Evolutionary conservation across 2,329 filamentous ascomycete genomes (phyloP).

Genomic region (Pseudonectria buxi): DNA sequence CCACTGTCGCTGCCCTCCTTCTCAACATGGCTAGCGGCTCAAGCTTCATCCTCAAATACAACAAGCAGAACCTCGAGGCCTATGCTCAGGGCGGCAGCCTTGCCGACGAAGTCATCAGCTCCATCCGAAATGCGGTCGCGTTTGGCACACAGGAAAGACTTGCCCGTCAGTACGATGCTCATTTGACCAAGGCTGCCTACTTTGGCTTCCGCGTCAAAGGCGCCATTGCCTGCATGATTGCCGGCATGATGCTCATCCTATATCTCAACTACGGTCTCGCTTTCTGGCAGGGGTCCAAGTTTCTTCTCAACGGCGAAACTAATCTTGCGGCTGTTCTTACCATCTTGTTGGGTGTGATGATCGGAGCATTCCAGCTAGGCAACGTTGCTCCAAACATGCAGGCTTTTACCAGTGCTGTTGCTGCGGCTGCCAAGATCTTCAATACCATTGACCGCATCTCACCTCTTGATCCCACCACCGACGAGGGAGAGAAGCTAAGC

Average conservation of each 20-base stretch:
- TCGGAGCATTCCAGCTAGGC: slow-evolving; percentile 85
- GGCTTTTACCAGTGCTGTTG: slow-evolving; percentile 76
- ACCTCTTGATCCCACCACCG: slow-evolving; percentile 69
- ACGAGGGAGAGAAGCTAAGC: slow-evolving; percentile 65
- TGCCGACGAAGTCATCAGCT: slow-evolving; percentile 91
- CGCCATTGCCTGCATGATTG: slow-evolving; percentile 70
- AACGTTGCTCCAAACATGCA: slow-evolving; percentile 81
- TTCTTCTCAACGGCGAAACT: slow-evolving; percentile 60
- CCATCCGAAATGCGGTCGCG: slow-evolving; percentile 83
- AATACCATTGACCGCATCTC: slow-evolving; percentile 85
- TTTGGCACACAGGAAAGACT: slow-evolving; percentile 92
- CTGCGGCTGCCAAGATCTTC: slow-evolving; percentile 86
- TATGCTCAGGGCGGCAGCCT: slow-evolving; percentile 83
- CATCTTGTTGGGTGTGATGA: slow-evolving; percentile 85
- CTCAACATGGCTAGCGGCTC: slow-evolving; percentile 69
- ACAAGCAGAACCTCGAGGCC: slow-evolving; percentile 67
- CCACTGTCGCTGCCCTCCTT: slow-evolving; percentile 74
- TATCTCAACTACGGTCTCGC: slow-evolving; percentile 83
- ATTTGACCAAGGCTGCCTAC: slow-evolving; percentile 65
- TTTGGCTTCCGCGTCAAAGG: slow-evolving; percentile 73
- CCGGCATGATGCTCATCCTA: slow-evolving; percentile 73
- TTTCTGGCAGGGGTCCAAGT: slow-evolving; percentile 82
- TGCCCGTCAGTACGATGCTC: slow-evolving; percentile 74
- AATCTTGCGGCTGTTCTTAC: slow-evolving; percentile 68
- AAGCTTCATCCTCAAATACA: slow-evolving; percentile 70